Percentiles rank a stretch among this genome's conserved stretches.
These are phyloP conservation scores for Odontarrhena argentea DNA, from an alignment of 345 rosid genomes.

Conservation along the genomic window DNA sequence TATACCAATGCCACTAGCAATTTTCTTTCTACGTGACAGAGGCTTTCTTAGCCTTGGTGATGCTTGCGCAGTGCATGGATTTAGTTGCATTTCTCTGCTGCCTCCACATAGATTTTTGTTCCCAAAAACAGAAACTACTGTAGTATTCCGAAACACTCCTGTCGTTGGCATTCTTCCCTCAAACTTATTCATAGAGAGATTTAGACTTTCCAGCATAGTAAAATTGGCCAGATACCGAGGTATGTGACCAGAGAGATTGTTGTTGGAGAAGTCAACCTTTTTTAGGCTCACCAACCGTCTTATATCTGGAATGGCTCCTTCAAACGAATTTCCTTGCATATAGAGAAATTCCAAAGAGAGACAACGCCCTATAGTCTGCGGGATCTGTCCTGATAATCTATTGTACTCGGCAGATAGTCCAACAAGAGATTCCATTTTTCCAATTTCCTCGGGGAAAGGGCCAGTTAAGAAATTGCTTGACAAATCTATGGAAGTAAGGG, in stretches of 20 bases:
- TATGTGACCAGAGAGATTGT: conserved; percentile 38
- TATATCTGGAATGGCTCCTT: conserved; percentile 39
- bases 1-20: conserved; percentile 32
- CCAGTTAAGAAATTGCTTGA: conserved; percentile 33
- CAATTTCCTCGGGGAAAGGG: conserved; percentile 32
- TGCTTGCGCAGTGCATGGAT: conserved; percentile 18
- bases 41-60: conserved; percentile 20
- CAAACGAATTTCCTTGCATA: conserved; percentile 40
- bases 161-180: conserved; percentile 33
- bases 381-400: conserved; percentile 34
- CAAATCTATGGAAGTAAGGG: conserved; percentile 30
- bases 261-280: conserved; percentile 38
- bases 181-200: conserved; percentile 36
- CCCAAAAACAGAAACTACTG: conserved; percentile 35
- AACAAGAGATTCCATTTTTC: conserved; percentile 32
- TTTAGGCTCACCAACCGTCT: conserved; percentile 25
- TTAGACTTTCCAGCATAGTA: conserved; percentile 20
- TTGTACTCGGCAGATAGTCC: conserved; percentile 21
- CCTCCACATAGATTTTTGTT: conserved; percentile 38
- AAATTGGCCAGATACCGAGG: conserved; percentile 32
- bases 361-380: conserved; percentile 33
- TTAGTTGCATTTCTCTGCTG: conserved; percentile 26
- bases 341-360: conserved; percentile 32
- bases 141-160: conserved; percentile 35
- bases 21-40: conserved; percentile 7